These are phyloP conservation scores for Biscogniauxia sp. DNA, from an alignment of 2,329 filamentous ascomycete genomes.

Conservation along the genomic window DNA sequence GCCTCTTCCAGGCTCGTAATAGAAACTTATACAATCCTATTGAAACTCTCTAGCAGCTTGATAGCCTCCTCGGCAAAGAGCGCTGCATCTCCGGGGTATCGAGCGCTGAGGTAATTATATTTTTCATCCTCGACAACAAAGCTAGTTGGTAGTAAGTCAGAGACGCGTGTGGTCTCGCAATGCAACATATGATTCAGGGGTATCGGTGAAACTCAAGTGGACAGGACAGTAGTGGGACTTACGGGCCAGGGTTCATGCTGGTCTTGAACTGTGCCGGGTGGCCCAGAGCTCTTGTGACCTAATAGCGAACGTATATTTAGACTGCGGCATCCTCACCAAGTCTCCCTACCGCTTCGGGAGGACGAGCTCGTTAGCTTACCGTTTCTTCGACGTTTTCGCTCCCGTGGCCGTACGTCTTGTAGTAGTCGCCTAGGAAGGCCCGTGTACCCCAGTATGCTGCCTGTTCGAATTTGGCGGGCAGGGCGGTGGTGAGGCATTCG, in stretches of 20 bases:
- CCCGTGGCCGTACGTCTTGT: slow-evolving; percentile 54
- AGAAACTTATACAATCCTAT: slow-evolving; percentile 22
- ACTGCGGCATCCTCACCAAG: not conserved
- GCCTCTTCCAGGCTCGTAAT: not conserved
- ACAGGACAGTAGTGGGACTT: slow-evolving; percentile 22
- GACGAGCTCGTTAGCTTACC: slow-evolving; percentile 31
- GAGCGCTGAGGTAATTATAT: slow-evolving; percentile 49
- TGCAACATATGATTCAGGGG: not conserved
- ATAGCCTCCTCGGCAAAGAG: slow-evolving; percentile 42
- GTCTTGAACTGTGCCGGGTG: slow-evolving; percentile 44
- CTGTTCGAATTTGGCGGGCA: slow-evolving; percentile 49
- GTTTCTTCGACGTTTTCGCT: slow-evolving; percentile 47
- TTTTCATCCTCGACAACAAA: slow-evolving; percentile 48
- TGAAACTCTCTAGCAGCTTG: slow-evolving; percentile 37
- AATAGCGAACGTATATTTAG: slow-evolving; percentile 6
- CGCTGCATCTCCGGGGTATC: slow-evolving; percentile 44
- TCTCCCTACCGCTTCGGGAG: not conserved
- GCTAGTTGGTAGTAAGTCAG: slow-evolving; percentile 26
- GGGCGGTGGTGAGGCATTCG: slow-evolving; percentile 46
- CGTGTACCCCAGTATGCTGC: slow-evolving; percentile 48
- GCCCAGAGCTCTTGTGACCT: slow-evolving; percentile 44
- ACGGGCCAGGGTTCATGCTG: slow-evolving; percentile 42
- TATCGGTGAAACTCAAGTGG: not conserved
- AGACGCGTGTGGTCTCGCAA: slow-evolving; percentile 2
- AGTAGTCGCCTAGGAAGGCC: slow-evolving; percentile 51